Percentiles rank a stretch among this genome's conserved stretches.
Conservation (phyloP, 306 rosid genomes). For the Sindora glabra region DNA sequence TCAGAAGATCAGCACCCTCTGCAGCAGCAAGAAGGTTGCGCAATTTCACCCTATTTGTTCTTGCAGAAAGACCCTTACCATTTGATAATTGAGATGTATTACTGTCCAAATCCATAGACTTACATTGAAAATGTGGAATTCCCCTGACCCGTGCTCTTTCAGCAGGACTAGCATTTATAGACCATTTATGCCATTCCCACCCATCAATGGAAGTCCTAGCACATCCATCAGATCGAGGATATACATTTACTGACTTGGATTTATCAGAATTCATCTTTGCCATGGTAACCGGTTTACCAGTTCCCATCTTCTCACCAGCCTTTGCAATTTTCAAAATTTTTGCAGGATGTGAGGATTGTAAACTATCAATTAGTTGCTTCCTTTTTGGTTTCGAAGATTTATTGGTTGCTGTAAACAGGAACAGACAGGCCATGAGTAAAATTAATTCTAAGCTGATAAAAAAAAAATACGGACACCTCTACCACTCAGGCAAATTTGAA, state of each 20-base stretch:
- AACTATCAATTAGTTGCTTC: constrained; percentile 36
- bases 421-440: constrained; percentile 8
- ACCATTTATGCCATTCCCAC: constrained; percentile 95
- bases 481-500: constrained; percentile 4
- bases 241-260: constrained; percentile 41
- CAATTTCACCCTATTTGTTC: constrained; percentile 89
- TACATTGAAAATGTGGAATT: constrained; percentile 25
- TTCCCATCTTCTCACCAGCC: constrained; percentile 32
- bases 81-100: constrained; percentile 56
- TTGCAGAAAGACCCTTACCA: constrained; percentile 87
- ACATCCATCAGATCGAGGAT: constrained; percentile 79
- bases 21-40: constrained; percentile 95
- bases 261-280: constrained; percentile 34
- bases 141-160: constrained; percentile 77
- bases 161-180: constrained; percentile 66
- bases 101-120: constrained; percentile 35
- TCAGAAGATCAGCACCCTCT: constrained; percentile 94
- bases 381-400: constrained; percentile 56
- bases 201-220: constrained; percentile 86
- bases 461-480: not conserved
- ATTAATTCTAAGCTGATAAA: constrained; percentile 7
- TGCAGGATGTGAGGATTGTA: constrained; percentile 25
- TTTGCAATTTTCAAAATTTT: constrained; percentile 50
- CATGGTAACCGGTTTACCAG: constrained; percentile 29
- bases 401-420: constrained; percentile 34